These are phyloP conservation scores for Alliaria petiolata DNA, from an alignment of 345 rosid species.

Conservation along the genomic window DNA sequence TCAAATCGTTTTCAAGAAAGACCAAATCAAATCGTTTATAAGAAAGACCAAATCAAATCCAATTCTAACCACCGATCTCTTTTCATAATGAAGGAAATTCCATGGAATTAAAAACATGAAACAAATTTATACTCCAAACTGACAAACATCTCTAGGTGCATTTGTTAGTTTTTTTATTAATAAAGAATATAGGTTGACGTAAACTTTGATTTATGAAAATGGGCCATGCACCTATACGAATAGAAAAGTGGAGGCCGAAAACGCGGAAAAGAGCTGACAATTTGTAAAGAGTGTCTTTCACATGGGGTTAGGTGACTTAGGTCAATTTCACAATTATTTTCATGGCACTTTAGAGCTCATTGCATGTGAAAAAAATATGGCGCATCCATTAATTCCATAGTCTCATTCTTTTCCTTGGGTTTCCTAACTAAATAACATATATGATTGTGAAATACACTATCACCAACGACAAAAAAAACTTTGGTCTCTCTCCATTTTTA, in stretches of 20 bases:
- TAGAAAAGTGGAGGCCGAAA: neutral
- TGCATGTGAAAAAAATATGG: conserved; percentile 7
- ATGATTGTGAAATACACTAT: too few species aligned
- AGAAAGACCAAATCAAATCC: conserved; percentile 23
- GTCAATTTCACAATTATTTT: conserved; percentile 19
- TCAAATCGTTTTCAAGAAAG: neutral
- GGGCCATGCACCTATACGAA: conserved; percentile 6
- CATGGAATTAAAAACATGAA: neutral
- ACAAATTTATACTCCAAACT: neutral
- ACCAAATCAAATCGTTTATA: conserved; percentile 19
- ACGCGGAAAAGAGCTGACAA: conserved; percentile 31
- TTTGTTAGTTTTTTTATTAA: neutral
- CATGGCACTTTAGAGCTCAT: neutral
- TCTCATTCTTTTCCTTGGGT: neutral
- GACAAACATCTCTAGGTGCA: neutral
- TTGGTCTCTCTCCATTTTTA: too few species aligned
- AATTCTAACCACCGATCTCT: neutral
- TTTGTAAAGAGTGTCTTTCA: conserved; percentile 16
- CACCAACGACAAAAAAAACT: too few species aligned
- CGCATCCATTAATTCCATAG: neutral
- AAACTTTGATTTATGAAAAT: neutral
- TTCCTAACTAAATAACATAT: neutral
- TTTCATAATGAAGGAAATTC: neutral
- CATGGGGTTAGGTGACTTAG: conserved; percentile 29
- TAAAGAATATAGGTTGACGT: neutral